Conservation (phyloP, 805 yeast genomes). For the Cyberlindnera misumaiensis region DNA sequence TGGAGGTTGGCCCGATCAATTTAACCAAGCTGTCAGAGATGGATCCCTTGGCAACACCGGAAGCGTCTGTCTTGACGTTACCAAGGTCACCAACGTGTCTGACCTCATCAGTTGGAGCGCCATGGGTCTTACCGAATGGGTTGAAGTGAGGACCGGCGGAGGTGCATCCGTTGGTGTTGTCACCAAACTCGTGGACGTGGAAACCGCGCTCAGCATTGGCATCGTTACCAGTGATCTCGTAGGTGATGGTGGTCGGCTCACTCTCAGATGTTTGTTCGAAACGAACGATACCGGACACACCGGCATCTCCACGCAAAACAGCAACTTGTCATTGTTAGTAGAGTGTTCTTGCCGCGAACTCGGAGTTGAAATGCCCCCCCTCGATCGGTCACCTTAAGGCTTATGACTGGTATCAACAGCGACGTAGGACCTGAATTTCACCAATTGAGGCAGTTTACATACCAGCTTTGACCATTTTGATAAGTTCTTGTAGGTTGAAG, state of each 20-base stretch:
- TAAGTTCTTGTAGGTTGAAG: neutral
- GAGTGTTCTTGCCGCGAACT: neutral
- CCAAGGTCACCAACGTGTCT: constrained; percentile 97
- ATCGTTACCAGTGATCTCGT: constrained; percentile 86
- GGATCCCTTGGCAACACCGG: constrained; percentile 89
- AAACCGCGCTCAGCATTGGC: constrained; percentile 89
- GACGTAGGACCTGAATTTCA: neutral
- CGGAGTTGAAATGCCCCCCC: too few relatives aligned
- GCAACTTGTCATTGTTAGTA: constrained; percentile 52
- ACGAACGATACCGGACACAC: constrained; percentile 78
- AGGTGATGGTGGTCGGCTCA: constrained; percentile 79
- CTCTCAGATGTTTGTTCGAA: constrained; percentile 79
- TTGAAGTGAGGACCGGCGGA: constrained; percentile 98
- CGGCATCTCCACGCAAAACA: constrained; percentile 91
- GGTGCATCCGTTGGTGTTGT: constrained; percentile 98
- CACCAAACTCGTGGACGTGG: constrained; percentile 98
- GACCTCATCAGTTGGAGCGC: constrained; percentile 77
- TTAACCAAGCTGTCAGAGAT: constrained; percentile 71
- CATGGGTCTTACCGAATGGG: constrained; percentile 84
- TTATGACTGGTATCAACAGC: neutral
- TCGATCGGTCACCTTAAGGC: neutral
- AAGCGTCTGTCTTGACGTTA: constrained; percentile 80
- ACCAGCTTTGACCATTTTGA: constrained; percentile 27
- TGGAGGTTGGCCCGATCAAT: constrained; percentile 79
- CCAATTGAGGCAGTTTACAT: constrained; percentile 6